These are phyloP conservation scores for Stagonosporopsis vannaccii DNA, from an alignment of 2,329 filamentous ascomycete species.

Conservation along the genomic window DNA sequence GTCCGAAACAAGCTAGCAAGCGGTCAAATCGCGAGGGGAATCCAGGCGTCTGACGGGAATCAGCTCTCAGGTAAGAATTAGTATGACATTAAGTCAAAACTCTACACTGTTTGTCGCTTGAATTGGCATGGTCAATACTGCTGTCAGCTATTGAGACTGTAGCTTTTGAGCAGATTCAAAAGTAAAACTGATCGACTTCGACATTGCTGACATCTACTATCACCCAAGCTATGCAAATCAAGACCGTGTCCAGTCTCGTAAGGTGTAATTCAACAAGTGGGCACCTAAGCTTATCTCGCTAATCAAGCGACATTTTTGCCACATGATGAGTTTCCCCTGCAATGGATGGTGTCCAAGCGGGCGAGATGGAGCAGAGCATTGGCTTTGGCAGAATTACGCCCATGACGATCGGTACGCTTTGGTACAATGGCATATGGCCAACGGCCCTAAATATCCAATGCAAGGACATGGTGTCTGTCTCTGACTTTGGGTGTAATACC, in stretches of 20 bases:
- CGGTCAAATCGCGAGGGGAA: no score
- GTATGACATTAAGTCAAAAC: no score
- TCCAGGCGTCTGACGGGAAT: no score
- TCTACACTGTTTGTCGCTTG: no score
- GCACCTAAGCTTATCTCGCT: background rate
- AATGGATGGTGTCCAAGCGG: background rate
- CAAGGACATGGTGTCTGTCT: background rate
- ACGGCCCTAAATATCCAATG: background rate
- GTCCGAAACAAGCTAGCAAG: no score
- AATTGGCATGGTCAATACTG: no score
- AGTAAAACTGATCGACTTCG: slow-evolving; percentile 1
- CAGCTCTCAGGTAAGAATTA: no score
- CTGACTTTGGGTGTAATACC: no score
- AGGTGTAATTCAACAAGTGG: background rate
- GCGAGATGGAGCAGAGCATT: background rate
- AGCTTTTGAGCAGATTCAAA: background rate
- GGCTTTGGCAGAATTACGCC: background rate
- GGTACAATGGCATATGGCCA: background rate
- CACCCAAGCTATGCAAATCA: background rate
- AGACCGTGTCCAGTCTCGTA: background rate
- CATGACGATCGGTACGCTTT: background rate
- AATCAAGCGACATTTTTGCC: background rate
- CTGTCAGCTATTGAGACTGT: no score
- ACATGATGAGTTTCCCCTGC: background rate
- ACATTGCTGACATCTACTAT: background rate